phyloP scores from a whole-genome alignment of 176 grass and related monocot species.

The Carex scoparia region DNA sequence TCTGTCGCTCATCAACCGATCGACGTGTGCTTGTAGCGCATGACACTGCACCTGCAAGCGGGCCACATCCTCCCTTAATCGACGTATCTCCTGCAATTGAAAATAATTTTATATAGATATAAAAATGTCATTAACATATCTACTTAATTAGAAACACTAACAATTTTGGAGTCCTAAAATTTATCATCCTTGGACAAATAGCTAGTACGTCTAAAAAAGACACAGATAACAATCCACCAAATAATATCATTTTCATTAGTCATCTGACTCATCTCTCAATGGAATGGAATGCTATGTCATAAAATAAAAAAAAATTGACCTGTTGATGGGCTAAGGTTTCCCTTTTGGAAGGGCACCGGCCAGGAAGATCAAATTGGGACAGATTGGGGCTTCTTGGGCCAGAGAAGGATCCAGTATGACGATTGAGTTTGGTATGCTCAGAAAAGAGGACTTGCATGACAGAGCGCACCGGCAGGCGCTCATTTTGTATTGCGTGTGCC shows the following conservation, averaged over 20 bases:
- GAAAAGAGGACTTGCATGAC: slow-evolving; percentile 95
- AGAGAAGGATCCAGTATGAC: slow-evolving; percentile 55
- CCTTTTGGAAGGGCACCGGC: slow-evolving; percentile 73
- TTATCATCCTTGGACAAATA: neutral
- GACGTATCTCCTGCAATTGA: slow-evolving; percentile 52
- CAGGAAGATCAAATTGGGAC: slow-evolving; percentile 50
- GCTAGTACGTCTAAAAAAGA: neutral
- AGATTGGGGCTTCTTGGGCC: slow-evolving; percentile 45
- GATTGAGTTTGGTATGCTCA: slow-evolving; percentile 86
- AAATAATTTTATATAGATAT: neutral
- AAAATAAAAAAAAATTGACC: neutral
- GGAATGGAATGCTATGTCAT: neutral
- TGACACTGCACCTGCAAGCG: slow-evolving; percentile 79
- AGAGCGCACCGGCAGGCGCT: slow-evolving; percentile 76
- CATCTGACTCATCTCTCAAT: neutral
- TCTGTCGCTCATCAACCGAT: slow-evolving; percentile 48
- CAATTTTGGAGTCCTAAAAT: neutral
- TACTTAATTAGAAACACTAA: neutral
- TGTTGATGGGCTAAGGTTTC: slow-evolving; percentile 71
- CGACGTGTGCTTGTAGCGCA: slow-evolving; percentile 73
- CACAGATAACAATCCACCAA: neutral
- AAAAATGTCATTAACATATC: neutral
- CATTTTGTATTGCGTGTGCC: slow-evolving; percentile 85
- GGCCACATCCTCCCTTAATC: slow-evolving; percentile 74
- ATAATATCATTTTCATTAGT: neutral